Evolutionary conservation across 495 filamentous ascomycete genomes (phyloP), one percentile per base, ranked within the genome.

Genomic region (Penicillium subrubescens): DNA sequence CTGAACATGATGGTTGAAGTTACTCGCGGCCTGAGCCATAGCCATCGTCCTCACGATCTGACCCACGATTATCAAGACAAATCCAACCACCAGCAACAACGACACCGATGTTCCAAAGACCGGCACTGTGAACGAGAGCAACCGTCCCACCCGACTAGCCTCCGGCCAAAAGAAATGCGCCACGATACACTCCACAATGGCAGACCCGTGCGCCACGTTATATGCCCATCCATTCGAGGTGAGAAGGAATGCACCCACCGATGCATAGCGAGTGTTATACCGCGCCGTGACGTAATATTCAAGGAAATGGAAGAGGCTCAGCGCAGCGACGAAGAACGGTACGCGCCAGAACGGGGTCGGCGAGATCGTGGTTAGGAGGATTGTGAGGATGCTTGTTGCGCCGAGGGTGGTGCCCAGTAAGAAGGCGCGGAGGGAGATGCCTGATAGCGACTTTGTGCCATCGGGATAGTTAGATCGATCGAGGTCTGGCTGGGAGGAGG

Each of bases 261-360:
- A 82, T 7, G 92, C 93, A n/a, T 83, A 77, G 39, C 79, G 75
- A 0, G 92, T 91, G 79, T 97, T 98, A 77, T 90, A 91, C 25
- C 77, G 78, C 29, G 95, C 95, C 0, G 94, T 97, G 54, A 87
- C 89, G 81, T 85, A 94, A 83, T 91, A 99, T 78, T 99, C 95
- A 76, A 99, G 89, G 80, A 96, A 96, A 78, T 99, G 95, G 84
- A 97, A 97, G 59, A 90, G 72, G 17, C 88, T 86, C 60, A 99
- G 88, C 29, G 87, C 75, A 52, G 83, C 77, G 71, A 93, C 67
- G 80, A 99, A 97, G 82, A 92, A 89, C 19, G 92, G 88, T 1
- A 90, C 73, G 63, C 95, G 91, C 93, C 94, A 97, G 64, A 94
- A 83, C 0, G 85, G 81, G 31, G 75, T 78, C 1, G 63, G 60